Evolutionary conservation across 2,329 filamentous ascomycete species (phyloP).

Genomic region (Mollisia scopiformis): DNA sequence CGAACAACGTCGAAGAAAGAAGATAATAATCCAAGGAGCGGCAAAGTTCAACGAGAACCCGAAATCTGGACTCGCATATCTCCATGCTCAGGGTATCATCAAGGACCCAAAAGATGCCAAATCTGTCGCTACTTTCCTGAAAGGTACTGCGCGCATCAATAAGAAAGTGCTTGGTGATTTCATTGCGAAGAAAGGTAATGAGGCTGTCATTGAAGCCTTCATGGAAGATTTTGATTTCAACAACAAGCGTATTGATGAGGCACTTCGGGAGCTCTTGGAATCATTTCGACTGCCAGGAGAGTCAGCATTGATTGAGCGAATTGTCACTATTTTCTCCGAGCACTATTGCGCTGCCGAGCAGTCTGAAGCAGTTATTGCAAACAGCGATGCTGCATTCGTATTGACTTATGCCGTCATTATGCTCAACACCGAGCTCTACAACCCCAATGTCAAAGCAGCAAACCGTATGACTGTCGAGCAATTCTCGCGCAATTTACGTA

Average conservation of each 20-base stretch:
- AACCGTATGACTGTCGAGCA: conserved; percentile 84
- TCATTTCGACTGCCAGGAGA: conserved; percentile 94
- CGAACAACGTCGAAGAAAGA: conserved; percentile 79
- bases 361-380: conserved; percentile 75
- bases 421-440: conserved; percentile 96
- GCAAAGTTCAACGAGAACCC: conserved; percentile 95
- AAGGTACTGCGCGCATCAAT: conserved; percentile 83
- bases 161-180: conserved; percentile 93
- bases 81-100: conserved; percentile 86
- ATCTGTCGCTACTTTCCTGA: conserved; percentile 85
- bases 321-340: conserved; percentile 84
- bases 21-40: conserved; percentile 84
- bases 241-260: conserved; percentile 87
- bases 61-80: conserved; percentile 83
- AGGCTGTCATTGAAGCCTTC: conserved; percentile 81
- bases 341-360: conserved; percentile 75
- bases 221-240: conserved; percentile 87
- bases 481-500: conserved; percentile 87
- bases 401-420: conserved; percentile 96
- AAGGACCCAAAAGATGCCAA: conserved; percentile 71
- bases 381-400: conserved; percentile 87
- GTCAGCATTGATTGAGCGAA: conserved; percentile 88
- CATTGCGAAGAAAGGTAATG: conserved; percentile 88
- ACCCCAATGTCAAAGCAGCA: conserved; percentile 78
- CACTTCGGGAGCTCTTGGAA: conserved; percentile 82